Base-by-base conservation (phyloP, 2,329 filamentous ascomycete species). In the Thielaviopsis populi region DNA sequence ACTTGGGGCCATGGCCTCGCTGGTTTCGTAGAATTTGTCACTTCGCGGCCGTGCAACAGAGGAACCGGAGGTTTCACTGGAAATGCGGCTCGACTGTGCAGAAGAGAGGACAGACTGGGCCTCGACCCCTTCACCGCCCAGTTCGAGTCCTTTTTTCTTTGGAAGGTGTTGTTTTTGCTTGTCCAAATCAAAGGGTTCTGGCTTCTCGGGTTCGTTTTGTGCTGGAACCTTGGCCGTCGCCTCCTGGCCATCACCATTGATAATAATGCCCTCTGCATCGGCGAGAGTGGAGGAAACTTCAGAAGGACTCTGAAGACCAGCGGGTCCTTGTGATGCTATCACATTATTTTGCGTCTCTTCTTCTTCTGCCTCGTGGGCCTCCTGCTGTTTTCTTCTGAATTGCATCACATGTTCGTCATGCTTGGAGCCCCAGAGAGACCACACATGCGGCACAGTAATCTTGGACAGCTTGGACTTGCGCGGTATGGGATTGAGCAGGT, bases 341-440 rank as follows among this genome's bases (percentile, higher is more conserved):
- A n/a, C 15, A 10, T n/a, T 56, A 2, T n/a, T 22, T 10, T 37
- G 27, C 42, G 15, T 50, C 27, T 61, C 19, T 19, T 48, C 17
- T n/a, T 61, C 53, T 42, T 65, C 64, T 53, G 70, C 68, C 30
- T 69, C 68, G 0, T 70, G 70, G 1, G 71, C 69, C 30, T 72
- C 69, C 65, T 78, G 77, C 0, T 79, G 78, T 67, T 79, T 78
- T 62, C 80, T 72, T 71, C 85, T 82, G 2, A 82, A 76, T 58
- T 78, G 75, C 2, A 95, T 79, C 0, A 87, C 88, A 67, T 79
- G 79, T 72, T 92, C 82, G 71, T 97, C 94, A 70, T 96, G 90
- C 71, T 88, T 95, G 56, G 87, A 91, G 15, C 89, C 91, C 88
- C 91, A 95, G 1, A 86, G 78, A 60, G 85, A 88, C 92, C 92